Percentiles rank a stretch among this genome's conserved stretches.
phyloP scores from a whole-genome alignment of 2,329 filamentous ascomycete genomes.

The Aspergillus sp. region DNA sequence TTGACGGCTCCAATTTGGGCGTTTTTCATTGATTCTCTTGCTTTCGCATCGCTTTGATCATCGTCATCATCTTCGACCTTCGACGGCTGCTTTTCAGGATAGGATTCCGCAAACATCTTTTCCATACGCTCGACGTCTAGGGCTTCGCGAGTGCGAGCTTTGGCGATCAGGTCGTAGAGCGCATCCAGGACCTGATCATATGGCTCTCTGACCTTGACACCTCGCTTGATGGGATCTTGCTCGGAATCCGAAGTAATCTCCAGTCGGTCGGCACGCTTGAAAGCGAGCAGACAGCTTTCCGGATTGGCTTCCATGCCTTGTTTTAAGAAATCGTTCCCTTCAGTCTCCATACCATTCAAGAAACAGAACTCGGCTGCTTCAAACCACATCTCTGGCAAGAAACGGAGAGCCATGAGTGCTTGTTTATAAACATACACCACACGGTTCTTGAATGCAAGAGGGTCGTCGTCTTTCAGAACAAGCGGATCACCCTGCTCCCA shows the following conservation, averaged over 20 bases:
- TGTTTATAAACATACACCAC: slow-evolving; percentile 90
- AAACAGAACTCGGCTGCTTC: slow-evolving; percentile 92
- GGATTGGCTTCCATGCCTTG: slow-evolving; percentile 85
- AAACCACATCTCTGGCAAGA: slow-evolving; percentile 94
- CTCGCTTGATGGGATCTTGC: slow-evolving; percentile 59
- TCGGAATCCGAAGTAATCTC: slow-evolving; percentile 71
- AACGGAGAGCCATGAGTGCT: slow-evolving; percentile 83
- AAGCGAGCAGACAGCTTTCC: slow-evolving; percentile 81
- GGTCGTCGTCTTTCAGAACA: slow-evolving; percentile 75
- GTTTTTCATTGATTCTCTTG: slow-evolving; percentile 46
- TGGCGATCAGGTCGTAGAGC: slow-evolving; percentile 78
- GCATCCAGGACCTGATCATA: slow-evolving; percentile 78
- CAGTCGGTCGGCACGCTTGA: slow-evolving; percentile 82
- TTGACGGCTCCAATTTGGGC: slow-evolving; percentile 52
- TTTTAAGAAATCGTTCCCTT: slow-evolving; percentile 71
- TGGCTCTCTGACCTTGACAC: slow-evolving; percentile 70
- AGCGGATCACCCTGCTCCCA: slow-evolving; percentile 95
- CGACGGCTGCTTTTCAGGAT: slow-evolving; percentile 31
- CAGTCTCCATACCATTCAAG: slow-evolving; percentile 62
- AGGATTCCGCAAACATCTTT: slow-evolving; percentile 44
- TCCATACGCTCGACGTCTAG: slow-evolving; percentile 52
- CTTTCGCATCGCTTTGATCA: slow-evolving; percentile 44
- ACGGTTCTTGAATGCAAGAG: slow-evolving; percentile 67
- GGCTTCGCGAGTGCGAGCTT: slow-evolving; percentile 59
- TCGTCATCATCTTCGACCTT: slow-evolving; percentile 50